These are phyloP conservation scores for Puccinia hordei DNA, from an alignment of 1,284 basidiomycete genomes.

Conservation along the genomic window DNA sequence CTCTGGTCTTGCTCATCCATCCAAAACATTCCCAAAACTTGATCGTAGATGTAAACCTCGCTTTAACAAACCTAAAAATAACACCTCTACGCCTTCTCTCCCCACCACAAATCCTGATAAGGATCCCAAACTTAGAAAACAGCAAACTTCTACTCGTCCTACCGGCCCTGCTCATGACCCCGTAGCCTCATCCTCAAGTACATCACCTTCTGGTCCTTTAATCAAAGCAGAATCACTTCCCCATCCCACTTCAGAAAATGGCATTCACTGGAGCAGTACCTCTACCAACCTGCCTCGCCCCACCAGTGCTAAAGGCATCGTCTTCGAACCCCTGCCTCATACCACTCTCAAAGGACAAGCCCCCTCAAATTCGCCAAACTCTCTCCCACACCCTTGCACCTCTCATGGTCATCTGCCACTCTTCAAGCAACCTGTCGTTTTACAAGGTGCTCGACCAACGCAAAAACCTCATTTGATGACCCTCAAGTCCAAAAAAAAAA, in stretches of 20 bases:
- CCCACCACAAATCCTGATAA: slow-evolving; percentile 29
- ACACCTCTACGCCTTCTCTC: slow-evolving; percentile 21
- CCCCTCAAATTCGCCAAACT: neutral
- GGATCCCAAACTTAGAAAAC: slow-evolving; percentile 36
- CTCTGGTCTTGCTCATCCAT: slow-evolving; percentile 18
- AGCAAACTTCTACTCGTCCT: slow-evolving; percentile 6
- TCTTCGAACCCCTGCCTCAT: slow-evolving; percentile 28
- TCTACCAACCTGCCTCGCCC: slow-evolving; percentile 26
- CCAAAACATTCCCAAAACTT: slow-evolving; percentile 35
- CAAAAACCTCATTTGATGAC: slow-evolving; percentile 40
- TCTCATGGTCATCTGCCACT: slow-evolving; percentile 50
- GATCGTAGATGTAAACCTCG: slow-evolving; percentile 42
- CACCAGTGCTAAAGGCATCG: slow-evolving; percentile 21
- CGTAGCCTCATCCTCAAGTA: slow-evolving; percentile 28
- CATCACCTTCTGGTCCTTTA: slow-evolving; percentile 19
- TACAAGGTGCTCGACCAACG: slow-evolving; percentile 47
- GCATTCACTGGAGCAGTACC: slow-evolving; percentile 6
- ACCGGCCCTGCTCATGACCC: slow-evolving; percentile 9
- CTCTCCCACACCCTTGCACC: slow-evolving; percentile 42
- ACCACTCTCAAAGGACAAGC: slow-evolving; percentile 3
- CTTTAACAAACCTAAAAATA: slow-evolving; percentile 34
- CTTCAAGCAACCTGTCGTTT: slow-evolving; percentile 49
- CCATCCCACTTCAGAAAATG: slow-evolving; percentile 33
- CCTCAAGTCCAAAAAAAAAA: slow-evolving; percentile 22
- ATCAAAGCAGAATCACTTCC: slow-evolving; percentile 49